A percentile compares a stretch with the other conserved stretches of the same genome.
Conservation (phyloP, 768 basidiomycete species). For the Suillus decipiens region DNA sequence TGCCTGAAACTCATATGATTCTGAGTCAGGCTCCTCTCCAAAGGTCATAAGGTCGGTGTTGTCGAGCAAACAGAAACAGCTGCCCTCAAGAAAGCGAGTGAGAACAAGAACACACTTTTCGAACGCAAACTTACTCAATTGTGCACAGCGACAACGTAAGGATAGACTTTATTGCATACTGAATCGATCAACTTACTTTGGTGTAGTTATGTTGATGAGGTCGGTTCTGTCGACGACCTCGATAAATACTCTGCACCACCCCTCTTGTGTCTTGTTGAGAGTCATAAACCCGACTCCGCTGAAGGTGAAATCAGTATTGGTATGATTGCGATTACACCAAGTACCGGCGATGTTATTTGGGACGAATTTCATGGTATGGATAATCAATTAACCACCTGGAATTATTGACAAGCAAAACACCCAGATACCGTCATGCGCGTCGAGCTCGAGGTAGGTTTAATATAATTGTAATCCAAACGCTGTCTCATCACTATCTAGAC, state of each 20-base stretch:
- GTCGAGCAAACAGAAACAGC: slow-evolving; percentile 85
- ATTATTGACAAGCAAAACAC: slow-evolving; percentile 11
- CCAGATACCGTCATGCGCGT: slow-evolving; percentile 81
- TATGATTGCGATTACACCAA: slow-evolving; percentile 78
- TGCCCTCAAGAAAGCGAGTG: slow-evolving; percentile 81
- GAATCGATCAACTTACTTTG: slow-evolving; percentile 12
- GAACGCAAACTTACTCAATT: slow-evolving; percentile 73
- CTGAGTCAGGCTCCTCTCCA: slow-evolving; percentile 60
- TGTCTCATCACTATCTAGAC: slow-evolving; percentile 54
- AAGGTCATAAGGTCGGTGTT: slow-evolving; percentile 82
- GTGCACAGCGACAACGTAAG: slow-evolving; percentile 88
- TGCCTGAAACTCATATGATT: not conserved
- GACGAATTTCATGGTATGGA: slow-evolving; percentile 81
- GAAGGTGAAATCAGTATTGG: slow-evolving; percentile 53
- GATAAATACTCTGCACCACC: slow-evolving; percentile 61
- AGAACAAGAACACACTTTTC: slow-evolving; percentile 74
- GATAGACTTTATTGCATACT: slow-evolving; percentile 5
- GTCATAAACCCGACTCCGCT: slow-evolving; percentile 15
- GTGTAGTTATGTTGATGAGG: slow-evolving; percentile 76
- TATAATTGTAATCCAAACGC: not conserved
- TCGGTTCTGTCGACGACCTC: slow-evolving; percentile 66
- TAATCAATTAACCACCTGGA: slow-evolving; percentile 3
- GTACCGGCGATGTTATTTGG: slow-evolving; percentile 92
- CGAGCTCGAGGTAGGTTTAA: slow-evolving; percentile 73
- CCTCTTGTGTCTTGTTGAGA: slow-evolving; percentile 75